Evolutionary conservation across 2,329 filamentous ascomycete species (phyloP).

Genomic region (Fonsecaea nubica): DNA sequence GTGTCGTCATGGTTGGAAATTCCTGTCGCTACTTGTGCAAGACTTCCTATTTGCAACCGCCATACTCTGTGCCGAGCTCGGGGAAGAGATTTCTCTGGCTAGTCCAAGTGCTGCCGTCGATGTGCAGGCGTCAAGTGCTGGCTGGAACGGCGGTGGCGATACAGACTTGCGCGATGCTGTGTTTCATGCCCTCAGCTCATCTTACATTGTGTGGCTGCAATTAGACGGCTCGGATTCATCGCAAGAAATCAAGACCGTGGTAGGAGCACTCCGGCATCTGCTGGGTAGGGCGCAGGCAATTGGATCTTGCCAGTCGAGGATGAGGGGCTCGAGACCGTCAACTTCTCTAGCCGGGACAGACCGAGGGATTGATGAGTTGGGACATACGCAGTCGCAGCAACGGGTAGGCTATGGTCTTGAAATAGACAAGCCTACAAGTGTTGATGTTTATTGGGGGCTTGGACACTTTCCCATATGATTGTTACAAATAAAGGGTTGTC

Average conservation of each 20-base stretch:
- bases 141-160: neutral
- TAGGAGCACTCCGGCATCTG: slow-evolving; percentile 21
- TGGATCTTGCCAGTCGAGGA: slow-evolving; percentile 14
- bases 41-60: slow-evolving; percentile 59
- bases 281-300: slow-evolving; percentile 21
- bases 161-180: slow-evolving; percentile 6
- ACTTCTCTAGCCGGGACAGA: neutral
- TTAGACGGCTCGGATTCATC: slow-evolving; percentile 26
- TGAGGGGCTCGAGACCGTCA: neutral
- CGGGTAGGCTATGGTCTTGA: no score
- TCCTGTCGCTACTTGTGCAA: slow-evolving; percentile 52
- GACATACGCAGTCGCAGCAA: neutral
- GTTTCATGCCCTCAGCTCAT: slow-evolving; percentile 27
- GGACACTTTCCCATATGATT: slow-evolving; percentile 24
- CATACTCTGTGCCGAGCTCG: slow-evolving; percentile 54
- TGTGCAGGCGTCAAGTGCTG: neutral
- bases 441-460: slow-evolving; percentile 15
- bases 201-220: slow-evolving; percentile 31
- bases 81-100: slow-evolving; percentile 39
- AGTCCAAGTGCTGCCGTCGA: neutral
- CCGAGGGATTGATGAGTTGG: neutral
- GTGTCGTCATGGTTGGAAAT: slow-evolving; percentile 52
- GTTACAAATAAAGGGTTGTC: neutral
- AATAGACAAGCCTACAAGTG: neutral
- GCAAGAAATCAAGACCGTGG: slow-evolving; percentile 21